These are phyloP conservation scores for Monilinia laxa DNA, from an alignment of 2,329 filamentous ascomycete genomes.

Conservation along the genomic window DNA sequence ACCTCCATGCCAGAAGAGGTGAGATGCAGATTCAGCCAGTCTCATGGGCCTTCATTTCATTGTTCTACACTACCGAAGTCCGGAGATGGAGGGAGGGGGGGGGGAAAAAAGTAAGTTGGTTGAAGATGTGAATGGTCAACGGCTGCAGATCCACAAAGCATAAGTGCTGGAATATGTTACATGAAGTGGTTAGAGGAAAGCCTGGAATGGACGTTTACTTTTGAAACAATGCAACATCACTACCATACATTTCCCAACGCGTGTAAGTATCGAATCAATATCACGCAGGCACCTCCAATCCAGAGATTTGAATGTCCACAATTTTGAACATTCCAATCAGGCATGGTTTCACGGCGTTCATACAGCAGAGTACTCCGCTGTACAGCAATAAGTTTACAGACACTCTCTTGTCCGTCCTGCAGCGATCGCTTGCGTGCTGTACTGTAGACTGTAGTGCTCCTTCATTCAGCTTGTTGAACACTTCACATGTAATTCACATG, in stretches of 20 bases:
- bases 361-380: no score
- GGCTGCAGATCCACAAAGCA: conserved; percentile 3
- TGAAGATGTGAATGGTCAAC: conserved; percentile 9
- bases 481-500: conserved; percentile 12
- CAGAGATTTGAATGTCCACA: background rate
- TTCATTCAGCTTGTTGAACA: background rate
- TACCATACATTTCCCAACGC: conserved; percentile 13
- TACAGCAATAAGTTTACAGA: background rate
- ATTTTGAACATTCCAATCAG: background rate
- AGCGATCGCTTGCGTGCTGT: conserved; percentile 1
- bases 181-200: background rate
- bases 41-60: background rate
- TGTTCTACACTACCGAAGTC: conserved; percentile 14
- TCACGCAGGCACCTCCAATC: conserved; percentile 6
- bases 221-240: conserved; percentile 13
- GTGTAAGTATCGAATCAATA: conserved; percentile 14
- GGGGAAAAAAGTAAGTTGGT: background rate
- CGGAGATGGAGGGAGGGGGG: conserved; percentile 9
- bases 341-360: background rate
- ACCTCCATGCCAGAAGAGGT: conserved; percentile 9
- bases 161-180: conserved; percentile 1
- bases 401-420: conserved; percentile 11
- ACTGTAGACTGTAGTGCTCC: background rate
- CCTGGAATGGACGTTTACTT: conserved; percentile 15
- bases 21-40: conserved; percentile 20